Percentiles rank a stretch among this genome's conserved stretches.
Conservation (phyloP, 176 grass and related monocot species). For the Aegilops sharonensis region DNA sequence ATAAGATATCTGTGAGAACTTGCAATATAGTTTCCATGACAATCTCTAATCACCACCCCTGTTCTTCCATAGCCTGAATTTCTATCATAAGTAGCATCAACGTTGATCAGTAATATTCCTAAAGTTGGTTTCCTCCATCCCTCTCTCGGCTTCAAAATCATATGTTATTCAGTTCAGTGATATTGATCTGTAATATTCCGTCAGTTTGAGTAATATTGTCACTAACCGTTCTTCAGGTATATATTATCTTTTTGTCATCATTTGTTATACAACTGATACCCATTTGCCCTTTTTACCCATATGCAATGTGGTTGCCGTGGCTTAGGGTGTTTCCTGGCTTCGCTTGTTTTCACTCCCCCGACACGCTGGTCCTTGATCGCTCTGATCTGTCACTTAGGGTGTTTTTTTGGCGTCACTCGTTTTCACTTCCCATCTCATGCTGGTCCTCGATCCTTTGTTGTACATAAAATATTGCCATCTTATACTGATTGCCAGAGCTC, state of each 20-base stretch:
- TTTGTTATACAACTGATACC: slow-evolving; percentile 4
- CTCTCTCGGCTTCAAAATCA: too few relatives aligned
- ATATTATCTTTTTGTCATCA: slow-evolving; percentile 3
- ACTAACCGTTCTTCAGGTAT: slow-evolving; percentile 88
- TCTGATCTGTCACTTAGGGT: neutral
- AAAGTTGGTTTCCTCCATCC: too few relatives aligned
- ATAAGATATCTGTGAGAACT: too few relatives aligned
- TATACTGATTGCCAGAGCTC: neutral
- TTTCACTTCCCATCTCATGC: neutral
- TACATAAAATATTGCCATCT: neutral
- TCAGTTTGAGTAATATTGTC: slow-evolving; percentile 58
- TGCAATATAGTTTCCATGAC: too few relatives aligned
- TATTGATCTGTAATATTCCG: too few relatives aligned
- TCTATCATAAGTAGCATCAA: too few relatives aligned
- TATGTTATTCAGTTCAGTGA: too few relatives aligned
- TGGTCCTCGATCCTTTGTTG: neutral
- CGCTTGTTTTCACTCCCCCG: neutral
- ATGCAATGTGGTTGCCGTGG: neutral
- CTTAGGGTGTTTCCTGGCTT: neutral
- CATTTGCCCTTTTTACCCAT: neutral
- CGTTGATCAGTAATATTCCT: too few relatives aligned
- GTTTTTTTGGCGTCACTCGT: neutral
- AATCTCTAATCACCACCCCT: too few relatives aligned
- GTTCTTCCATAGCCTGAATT: too few relatives aligned
- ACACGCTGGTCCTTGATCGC: neutral